Evolutionary conservation across 306 rosid species (phyloP).

Genomic region (Medicago lupulina): DNA sequence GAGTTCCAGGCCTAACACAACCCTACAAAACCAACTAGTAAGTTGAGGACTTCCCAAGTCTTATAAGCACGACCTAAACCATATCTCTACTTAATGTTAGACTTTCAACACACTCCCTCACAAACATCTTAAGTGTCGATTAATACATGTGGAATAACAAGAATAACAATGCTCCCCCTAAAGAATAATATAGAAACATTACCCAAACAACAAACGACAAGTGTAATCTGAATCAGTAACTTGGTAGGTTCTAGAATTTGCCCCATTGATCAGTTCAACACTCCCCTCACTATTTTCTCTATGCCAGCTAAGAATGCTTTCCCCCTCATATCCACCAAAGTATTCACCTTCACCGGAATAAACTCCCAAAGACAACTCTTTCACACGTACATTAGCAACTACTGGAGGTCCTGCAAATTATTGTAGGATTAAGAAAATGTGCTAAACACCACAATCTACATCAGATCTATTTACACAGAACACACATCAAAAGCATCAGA

Average conservation of each 20-base stretch:
- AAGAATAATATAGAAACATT: slow-evolving; percentile 38
- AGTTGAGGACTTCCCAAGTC: neutral
- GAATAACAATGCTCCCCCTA: neutral
- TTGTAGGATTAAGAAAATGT: slow-evolving; percentile 37
- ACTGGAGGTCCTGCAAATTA: slow-evolving; percentile 82
- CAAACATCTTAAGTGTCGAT: neutral
- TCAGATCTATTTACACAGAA: slow-evolving; percentile 19
- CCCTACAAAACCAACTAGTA: neutral
- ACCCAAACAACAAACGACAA: slow-evolving; percentile 88
- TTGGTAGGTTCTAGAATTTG: slow-evolving; percentile 65
- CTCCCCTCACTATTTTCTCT: slow-evolving; percentile 83
- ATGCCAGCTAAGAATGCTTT: slow-evolving; percentile 88
- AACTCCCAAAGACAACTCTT: slow-evolving; percentile 69
- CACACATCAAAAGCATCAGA: slow-evolving; percentile 28
- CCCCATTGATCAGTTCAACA: slow-evolving; percentile 67
- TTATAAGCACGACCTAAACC: neutral
- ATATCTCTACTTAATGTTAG: neutral
- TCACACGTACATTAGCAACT: slow-evolving; percentile 67
- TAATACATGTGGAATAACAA: neutral
- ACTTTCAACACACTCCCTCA: neutral
- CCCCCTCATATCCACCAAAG: slow-evolving; percentile 96
- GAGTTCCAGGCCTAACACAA: neutral
- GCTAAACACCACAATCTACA: slow-evolving; percentile 22
- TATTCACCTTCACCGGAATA: slow-evolving; percentile 93
- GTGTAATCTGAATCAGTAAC: slow-evolving; percentile 84